Percentiles rank a stretch among this genome's conserved stretches.
phyloP scores from a whole-genome alignment of 805 yeast genomes.

The Candida boidinii region DNA sequence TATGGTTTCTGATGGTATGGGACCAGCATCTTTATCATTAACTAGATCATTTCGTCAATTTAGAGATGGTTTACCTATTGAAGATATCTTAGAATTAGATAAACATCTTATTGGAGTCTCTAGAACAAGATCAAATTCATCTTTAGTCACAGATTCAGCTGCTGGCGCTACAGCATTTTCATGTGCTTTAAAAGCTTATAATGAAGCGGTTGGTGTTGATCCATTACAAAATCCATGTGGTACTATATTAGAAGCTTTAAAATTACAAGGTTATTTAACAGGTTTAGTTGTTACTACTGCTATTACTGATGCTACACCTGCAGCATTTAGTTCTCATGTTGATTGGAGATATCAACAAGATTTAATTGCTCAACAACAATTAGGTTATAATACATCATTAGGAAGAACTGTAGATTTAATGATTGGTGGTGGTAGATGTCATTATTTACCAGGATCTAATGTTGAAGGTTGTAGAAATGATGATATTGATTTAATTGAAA shows the following conservation, averaged over 20 bases:
- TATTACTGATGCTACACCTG: constrained; percentile 93
- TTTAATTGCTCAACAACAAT: constrained; percentile 77
- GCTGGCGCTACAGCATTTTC: constrained; percentile 96
- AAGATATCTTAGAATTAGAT: constrained; percentile 57
- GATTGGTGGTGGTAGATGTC: constrained; percentile 89
- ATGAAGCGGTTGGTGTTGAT: constrained; percentile 87
- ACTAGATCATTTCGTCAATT: constrained; percentile 69
- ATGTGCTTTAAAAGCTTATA: constrained; percentile 75
- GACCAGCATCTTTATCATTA: constrained; percentile 77
- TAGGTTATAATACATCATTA: constrained; percentile 66
- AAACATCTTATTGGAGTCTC: constrained; percentile 71
- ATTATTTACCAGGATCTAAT: constrained; percentile 47
- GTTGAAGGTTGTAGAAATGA: constrained; percentile 67
- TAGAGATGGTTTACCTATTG: constrained; percentile 42
- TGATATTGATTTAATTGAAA: constrained; percentile 54
- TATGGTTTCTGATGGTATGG: constrained; percentile 94
- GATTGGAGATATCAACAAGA: constrained; percentile 72
- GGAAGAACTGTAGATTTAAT: constrained; percentile 78
- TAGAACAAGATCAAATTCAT: constrained; percentile 70
- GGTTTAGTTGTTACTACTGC: constrained; percentile 91
- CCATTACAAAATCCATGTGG: constrained; percentile 71
- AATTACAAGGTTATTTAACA: constrained; percentile 69
- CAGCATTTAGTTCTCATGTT: constrained; percentile 77
- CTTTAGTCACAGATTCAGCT: constrained; percentile 87
- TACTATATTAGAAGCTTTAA: constrained; percentile 81